These are phyloP conservation scores for Paramyrothecium sp. DNA, from an alignment of 2,329 filamentous ascomycete genomes.

Conservation along the genomic window DNA sequence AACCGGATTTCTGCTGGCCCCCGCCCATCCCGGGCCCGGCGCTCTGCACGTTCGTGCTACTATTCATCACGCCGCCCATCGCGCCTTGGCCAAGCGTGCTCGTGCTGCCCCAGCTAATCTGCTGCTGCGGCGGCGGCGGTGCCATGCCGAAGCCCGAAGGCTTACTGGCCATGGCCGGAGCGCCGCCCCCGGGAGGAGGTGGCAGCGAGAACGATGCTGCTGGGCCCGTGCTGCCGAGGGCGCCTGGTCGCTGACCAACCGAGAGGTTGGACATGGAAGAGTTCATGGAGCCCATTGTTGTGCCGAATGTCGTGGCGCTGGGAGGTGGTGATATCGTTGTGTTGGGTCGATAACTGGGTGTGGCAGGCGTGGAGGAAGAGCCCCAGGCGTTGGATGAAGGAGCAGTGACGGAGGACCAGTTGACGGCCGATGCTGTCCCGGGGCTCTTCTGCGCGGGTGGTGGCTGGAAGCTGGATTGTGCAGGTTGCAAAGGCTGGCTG, in stretches of 20 bases:
- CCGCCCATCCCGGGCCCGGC: slow-evolving; percentile 22
- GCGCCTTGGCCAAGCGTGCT: slow-evolving; percentile 11
- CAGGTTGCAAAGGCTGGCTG: slow-evolving; percentile 57
- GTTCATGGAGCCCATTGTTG: slow-evolving; percentile 36
- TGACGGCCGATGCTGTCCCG: slow-evolving; percentile 38
- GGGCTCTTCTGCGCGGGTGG: slow-evolving; percentile 12
- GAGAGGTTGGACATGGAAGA: slow-evolving; percentile 48
- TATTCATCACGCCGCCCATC: slow-evolving; percentile 22
- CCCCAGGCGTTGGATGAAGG: slow-evolving; percentile 49
- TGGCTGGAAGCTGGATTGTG: slow-evolving; percentile 24
- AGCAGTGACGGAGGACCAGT: slow-evolving; percentile 47
- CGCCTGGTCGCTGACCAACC: slow-evolving; percentile 40
- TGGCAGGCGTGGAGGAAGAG: slow-evolving; percentile 28
- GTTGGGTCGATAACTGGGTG: slow-evolving; percentile 22
- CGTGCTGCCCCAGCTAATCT: slow-evolving; percentile 19
- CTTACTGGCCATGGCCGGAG: slow-evolving; percentile 14
- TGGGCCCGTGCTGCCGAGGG: slow-evolving; percentile 22
- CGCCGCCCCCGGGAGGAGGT: slow-evolving; percentile 44
- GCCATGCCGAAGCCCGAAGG: slow-evolving; percentile 45
- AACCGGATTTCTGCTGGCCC: slow-evolving; percentile 44
- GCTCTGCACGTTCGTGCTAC: slow-evolving; percentile 17
- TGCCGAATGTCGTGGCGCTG: slow-evolving; percentile 26
- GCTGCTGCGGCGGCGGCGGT: slow-evolving; percentile 37
- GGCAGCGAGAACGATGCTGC: slow-evolving; percentile 56
- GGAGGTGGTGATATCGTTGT: slow-evolving; percentile 16